phyloP scores from a whole-genome alignment of 1,139 yeast species.

The Pneumocystis murina region DNA sequence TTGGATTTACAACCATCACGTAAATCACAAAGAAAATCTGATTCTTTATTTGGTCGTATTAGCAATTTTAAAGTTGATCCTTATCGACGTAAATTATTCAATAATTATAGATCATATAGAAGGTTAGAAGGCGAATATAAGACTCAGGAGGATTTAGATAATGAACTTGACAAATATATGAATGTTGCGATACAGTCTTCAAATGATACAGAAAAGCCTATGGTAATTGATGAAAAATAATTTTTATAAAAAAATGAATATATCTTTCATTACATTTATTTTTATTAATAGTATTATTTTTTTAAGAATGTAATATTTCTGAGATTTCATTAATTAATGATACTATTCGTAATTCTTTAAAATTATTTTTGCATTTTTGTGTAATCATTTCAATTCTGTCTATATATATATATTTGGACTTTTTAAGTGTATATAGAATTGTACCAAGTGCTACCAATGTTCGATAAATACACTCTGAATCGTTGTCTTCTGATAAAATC shows the following conservation, averaged over 20 bases:
- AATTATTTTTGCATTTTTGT: not conserved
- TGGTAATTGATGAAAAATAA: not conserved
- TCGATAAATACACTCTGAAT: constrained; percentile 46
- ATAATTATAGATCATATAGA: not conserved
- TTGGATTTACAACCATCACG: not conserved
- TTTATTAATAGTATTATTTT: not conserved
- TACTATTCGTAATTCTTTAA: not conserved
- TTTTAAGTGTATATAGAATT: constrained; percentile 8
- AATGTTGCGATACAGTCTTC: not conserved
- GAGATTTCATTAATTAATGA: not conserved
- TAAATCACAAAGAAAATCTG: not conserved
- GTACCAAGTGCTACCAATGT: constrained; percentile 42
- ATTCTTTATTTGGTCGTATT: not conserved
- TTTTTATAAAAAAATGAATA: not conserved
- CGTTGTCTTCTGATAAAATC: constrained; percentile 13
- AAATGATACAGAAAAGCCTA: not conserved
- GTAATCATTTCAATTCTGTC: not conserved
- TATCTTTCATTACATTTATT: not conserved
- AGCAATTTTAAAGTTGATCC: not conserved
- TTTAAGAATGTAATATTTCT: not conserved
- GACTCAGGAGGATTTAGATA: not conserved
- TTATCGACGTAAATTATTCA: not conserved
- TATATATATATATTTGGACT: not conserved
- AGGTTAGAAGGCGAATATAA: not conserved
- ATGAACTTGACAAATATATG: not conserved